Base-by-base conservation (phyloP, 1,284 basidiomycete genomes). In the Trametes sp. region DNA sequence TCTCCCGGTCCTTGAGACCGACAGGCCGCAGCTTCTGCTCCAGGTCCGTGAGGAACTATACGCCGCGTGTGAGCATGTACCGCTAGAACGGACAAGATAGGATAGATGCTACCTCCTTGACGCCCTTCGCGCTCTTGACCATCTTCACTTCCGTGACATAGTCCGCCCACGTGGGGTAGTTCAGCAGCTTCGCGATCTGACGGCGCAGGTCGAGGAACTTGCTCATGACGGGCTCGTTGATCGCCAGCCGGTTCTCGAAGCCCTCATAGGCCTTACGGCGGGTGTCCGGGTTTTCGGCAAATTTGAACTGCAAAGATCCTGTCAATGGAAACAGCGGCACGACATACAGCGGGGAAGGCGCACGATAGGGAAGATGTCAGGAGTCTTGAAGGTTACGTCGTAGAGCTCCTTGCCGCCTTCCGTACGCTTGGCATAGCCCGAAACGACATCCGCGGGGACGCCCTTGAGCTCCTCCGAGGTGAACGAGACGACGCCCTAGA, bases 81-180 rank as follows among this genome's bases (percentile, higher is more conserved):
- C 38, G 24, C 21, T 3, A 7, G 9, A 5, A 13, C 48, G 19
- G 28, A 16, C 14, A 7, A n/a, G 13, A 14, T 13, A 16, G 24
- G 19, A 14, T 4, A 33, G 13, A n/a, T 53, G 19, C 26, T 46
- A 86, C 87, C 45, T 83, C 79, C 69, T 81, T 74, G 3, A 90
- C 87, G 52, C 82, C 81, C 52, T 85, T 78, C 2, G 85, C 87
- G 45, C 80, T 84, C 74, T 94, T 94, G 65, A 92, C 87, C 93
- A 95, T 95, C 79, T 94, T 94, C 56, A 87, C 84, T 73, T 95
- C 92, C 0, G 92, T 92, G 29, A 87, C 75, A 72, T 88, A 94
- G 73, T 92, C 91, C 1, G 91, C 92, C 88, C 92, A 94, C 14
- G 86, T 93, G n/a, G 85, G 75, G 69, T 95, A 95, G 9, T 84